Base-by-base conservation (phyloP, 768 basidiomycete genomes). In the Leccinum disarticulatum region DNA sequence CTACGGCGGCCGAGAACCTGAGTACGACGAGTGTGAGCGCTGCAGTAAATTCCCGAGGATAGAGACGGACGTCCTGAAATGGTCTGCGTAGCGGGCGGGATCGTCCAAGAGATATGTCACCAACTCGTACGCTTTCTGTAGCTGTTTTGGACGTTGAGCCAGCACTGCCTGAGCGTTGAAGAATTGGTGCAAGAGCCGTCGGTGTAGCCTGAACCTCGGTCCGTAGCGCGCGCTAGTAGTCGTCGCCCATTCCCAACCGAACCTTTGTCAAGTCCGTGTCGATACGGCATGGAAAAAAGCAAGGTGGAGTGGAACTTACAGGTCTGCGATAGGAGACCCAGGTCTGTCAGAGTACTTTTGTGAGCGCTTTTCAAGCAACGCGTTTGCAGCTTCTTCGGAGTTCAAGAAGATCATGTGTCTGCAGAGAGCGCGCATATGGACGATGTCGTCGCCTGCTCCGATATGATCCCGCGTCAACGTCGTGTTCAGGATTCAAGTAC, bases 331-430 rank as follows among this genome's bases (percentile, higher is more conserved):
- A 17, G 55, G 22, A 11, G 36, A 49, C 3, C 11, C 11, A 9
- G 68, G 55, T 9, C 66, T 53, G 52, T 63, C 61, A 50, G 82
- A 85, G 65, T 85, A 85, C 22, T 81, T 80, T 10, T 77, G 66
- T 50, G 83, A 79, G 31, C 81, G 77, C 64, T 77, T 81, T 38
- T 85, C 84, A 33, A 86, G 69, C 33, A 86, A 69, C 48, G 82
- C 81, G 22, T 73, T 73, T 31, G 77, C 78, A 14, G 74, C 77
- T 61, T 80, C 71, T 58, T 79, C 67, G 65, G 76, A 77, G 70
- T 80, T 84, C 52, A 87, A 66, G 51, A 85, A 72, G 54, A 86
- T 64, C 67, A 85, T 75, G 3, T 80, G 73, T 58, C 80, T 77
- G 35, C 77, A 74, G 54, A 85, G 69, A 27, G 82, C 64, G 22